Evolutionary conservation across 768 basidiomycete species (phyloP), one percentile per base, ranked within the genome.

Genomic region (Tricholoma furcatifolium): DNA sequence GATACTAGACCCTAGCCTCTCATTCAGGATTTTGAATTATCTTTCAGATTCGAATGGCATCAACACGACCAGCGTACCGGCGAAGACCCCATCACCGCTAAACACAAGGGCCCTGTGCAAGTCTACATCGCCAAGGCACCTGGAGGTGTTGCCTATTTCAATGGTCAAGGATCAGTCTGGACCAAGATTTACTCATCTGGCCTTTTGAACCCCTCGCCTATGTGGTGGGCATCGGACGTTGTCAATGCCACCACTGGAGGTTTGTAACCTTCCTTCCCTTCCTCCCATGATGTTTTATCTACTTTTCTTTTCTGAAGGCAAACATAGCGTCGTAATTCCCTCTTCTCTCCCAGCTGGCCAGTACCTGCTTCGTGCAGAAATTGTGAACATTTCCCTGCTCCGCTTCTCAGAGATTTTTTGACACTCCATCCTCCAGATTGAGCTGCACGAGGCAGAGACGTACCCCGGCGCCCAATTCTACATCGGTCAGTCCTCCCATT

Each of bases 81-180:
- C 32, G 79, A 81, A 60, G 78, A 79, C 57, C 65, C 78, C 14
- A 78, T 80, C 53, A 74, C 78, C 24, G 69, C 62, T 21, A 78
- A 78, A 6, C 79, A 80, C 69, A 78, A 78, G 58, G 79, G 79
- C 3, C 69, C 77, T 5, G 76, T 77, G 8, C 71, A 76, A 43
- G 77, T 80, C 21, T 80, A 78, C 59, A 67, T 80, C 53, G 79
- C 79, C 50, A 78, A 79, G 59, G 79, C 77, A n/a, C 74, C 77
- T 0, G 71, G 68, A 2, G 70, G 72, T 9, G 78, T 72, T 2
- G 74, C 73, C 0, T 56, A 70, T 2, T 79, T 78, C 61, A 58
- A 79, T 50, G 78, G 78, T 3, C 74, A 75, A 53, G 79, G 78
- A 27, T 52, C 74, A 12, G 77, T 81, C 20, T 81, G 79, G 78